These are phyloP conservation scores for Termitomyces heimii DNA, from an alignment of 768 basidiomycete genomes.

Conservation along the genomic window DNA sequence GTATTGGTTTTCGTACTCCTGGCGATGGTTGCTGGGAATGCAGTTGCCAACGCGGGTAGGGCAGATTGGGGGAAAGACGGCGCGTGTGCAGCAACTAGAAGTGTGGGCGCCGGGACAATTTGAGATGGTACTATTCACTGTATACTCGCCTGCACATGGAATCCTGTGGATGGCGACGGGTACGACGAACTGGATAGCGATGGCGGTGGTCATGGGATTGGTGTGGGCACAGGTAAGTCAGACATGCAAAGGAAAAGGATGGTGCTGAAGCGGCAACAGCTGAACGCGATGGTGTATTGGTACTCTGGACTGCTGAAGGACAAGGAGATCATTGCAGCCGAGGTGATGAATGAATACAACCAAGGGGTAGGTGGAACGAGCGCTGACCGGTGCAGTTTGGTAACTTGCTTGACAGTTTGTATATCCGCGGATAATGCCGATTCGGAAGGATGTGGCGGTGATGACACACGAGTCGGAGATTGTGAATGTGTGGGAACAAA, in stretches of 20 bases:
- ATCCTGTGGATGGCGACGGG: constrained; percentile 68
- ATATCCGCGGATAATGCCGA: constrained; percentile 71
- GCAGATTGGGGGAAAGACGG: constrained; percentile 33
- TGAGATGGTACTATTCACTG: constrained; percentile 60
- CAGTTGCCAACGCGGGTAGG: constrained; percentile 34
- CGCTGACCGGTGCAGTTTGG: neutral
- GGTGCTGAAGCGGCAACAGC: constrained; percentile 23
- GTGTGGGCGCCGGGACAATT: constrained; percentile 74
- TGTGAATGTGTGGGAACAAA: constrained; percentile 46
- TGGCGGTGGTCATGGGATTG: constrained; percentile 60
- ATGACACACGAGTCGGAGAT: constrained; percentile 86
- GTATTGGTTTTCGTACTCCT: constrained; percentile 48
- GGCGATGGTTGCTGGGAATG: constrained; percentile 65
- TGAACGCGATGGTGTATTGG: constrained; percentile 42
- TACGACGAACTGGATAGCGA: constrained; percentile 72
- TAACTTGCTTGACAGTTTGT: constrained; percentile 52
- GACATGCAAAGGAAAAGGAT: neutral
- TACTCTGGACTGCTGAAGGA: constrained; percentile 71
- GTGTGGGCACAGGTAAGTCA: constrained; percentile 55
- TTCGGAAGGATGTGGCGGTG: constrained; percentile 72
- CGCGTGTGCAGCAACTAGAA: constrained; percentile 69
- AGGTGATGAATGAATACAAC: constrained; percentile 84
- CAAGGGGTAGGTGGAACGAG: constrained; percentile 46
- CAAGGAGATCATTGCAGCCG: constrained; percentile 65
- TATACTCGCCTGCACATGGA: constrained; percentile 77